Percentiles rank a stretch among this genome's conserved stretches.
These are phyloP conservation scores for Acer saccharum DNA, from an alignment of 345 rosid species.

Conservation along the genomic window DNA sequence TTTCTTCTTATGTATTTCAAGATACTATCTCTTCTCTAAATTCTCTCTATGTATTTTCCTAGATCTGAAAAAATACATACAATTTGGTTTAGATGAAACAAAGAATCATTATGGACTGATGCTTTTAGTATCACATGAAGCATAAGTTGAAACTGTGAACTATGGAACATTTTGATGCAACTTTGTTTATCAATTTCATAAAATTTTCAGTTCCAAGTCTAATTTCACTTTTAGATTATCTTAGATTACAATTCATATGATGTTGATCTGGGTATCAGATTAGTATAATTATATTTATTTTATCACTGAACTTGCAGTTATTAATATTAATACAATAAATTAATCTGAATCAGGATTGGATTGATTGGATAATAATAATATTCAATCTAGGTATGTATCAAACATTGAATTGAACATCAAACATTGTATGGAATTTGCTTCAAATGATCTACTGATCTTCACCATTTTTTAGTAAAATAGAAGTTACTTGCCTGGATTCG, in stretches of 20 bases:
- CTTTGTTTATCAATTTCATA: neutral
- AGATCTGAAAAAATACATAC: too few species aligned
- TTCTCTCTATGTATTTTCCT: too few species aligned
- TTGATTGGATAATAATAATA: neutral
- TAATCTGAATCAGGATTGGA: neutral
- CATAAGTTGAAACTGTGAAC: too few species aligned
- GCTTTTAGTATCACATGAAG: too few species aligned
- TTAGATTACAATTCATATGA: neutral
- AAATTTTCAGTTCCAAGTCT: neutral
- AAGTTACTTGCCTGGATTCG: too few species aligned
- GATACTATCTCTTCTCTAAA: too few species aligned
- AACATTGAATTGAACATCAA: neutral
- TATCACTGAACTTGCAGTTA: neutral
- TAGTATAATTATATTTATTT: neutral
- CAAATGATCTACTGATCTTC: too few species aligned
- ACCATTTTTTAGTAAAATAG: too few species aligned
- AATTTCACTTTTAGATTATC: neutral
- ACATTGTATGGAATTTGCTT: too few species aligned
- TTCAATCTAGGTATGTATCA: neutral
- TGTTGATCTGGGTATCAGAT: neutral
- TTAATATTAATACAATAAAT: neutral
- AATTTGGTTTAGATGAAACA: neutral
- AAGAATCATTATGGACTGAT: neutral
- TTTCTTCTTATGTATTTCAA: too few species aligned
- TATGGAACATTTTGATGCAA: neutral